phyloP scores from a whole-genome alignment of 768 basidiomycete species.

The Termitomyces sp. region DNA sequence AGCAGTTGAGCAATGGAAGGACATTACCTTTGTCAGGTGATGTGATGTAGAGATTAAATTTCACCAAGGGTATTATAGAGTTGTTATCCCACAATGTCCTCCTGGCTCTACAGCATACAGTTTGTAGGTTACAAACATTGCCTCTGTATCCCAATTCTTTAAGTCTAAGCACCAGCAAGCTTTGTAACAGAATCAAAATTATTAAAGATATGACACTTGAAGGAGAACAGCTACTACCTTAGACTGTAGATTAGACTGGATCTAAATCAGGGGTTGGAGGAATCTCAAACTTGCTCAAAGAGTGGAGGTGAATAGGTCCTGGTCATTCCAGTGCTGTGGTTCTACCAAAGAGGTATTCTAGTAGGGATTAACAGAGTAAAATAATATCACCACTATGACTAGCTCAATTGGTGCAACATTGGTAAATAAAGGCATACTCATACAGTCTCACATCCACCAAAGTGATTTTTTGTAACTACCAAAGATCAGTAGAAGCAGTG shows the following conservation, averaged over 20 bases:
- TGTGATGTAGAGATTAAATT: not conserved
- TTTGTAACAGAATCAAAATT: not conserved
- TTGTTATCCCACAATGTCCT: not conserved
- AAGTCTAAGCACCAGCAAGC: constrained; percentile 9
- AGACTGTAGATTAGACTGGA: not conserved
- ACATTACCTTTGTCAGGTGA: not conserved
- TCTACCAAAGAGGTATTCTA: not conserved
- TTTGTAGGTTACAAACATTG: not conserved
- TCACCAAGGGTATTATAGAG: not conserved
- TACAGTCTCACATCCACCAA: constrained; percentile 12
- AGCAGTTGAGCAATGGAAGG: not conserved
- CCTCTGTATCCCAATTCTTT: not conserved
- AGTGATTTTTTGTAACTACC: not conserved
- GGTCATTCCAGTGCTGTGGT: not conserved
- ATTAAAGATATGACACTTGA: not conserved
- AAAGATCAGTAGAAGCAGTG: not conserved
- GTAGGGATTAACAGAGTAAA: not conserved
- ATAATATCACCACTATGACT: constrained; percentile 12
- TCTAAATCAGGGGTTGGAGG: not conserved
- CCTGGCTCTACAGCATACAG: not conserved
- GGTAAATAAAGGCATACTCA: constrained; percentile 1
- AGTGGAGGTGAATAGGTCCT: not conserved
- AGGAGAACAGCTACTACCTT: not conserved
- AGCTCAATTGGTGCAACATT: constrained; percentile 10
- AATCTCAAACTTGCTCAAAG: not conserved